phyloP scores from a whole-genome alignment of 371 early-diverging fungal genomes.

The Saksenaea vasiformis region DNA sequence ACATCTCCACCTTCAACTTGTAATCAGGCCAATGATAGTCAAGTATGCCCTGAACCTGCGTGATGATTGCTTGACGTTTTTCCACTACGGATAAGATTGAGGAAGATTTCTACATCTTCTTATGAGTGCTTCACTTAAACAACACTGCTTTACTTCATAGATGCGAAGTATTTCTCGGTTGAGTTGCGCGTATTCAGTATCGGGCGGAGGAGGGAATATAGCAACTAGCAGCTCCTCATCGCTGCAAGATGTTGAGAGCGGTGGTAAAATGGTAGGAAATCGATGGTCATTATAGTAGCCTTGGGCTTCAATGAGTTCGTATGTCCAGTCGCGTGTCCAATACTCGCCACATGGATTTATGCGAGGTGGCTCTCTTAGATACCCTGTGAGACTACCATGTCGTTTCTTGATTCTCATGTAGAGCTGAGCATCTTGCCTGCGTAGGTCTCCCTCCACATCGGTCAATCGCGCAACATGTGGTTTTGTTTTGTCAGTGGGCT shows the following conservation, averaged over 20 bases:
- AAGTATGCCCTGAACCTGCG: slow-evolving; percentile 8
- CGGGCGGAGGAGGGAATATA: not conserved
- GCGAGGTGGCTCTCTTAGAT: not conserved
- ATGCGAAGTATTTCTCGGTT: not conserved
- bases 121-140: too few relatives aligned
- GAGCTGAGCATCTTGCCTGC: not conserved
- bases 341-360: not conserved
- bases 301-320: not conserved
- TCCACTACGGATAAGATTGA: not conserved
- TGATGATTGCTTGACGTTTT: slow-evolving; percentile 1
- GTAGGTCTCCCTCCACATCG: not conserved
- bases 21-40: slow-evolving; percentile 17
- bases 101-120: not conserved
- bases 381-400: not conserved
- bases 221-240: not conserved
- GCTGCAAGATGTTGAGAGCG: not conserved
- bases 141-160: not conserved
- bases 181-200: not conserved
- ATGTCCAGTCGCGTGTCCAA: not conserved
- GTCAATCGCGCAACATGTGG: not conserved
- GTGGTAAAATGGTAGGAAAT: not conserved
- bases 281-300: not conserved
- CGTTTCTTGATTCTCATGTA: not conserved
- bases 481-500: not conserved
- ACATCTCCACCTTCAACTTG: slow-evolving; percentile 19